Conservation (phyloP, 2,329 filamentous ascomycete species). For the Calonectria hawksworthii region DNA sequence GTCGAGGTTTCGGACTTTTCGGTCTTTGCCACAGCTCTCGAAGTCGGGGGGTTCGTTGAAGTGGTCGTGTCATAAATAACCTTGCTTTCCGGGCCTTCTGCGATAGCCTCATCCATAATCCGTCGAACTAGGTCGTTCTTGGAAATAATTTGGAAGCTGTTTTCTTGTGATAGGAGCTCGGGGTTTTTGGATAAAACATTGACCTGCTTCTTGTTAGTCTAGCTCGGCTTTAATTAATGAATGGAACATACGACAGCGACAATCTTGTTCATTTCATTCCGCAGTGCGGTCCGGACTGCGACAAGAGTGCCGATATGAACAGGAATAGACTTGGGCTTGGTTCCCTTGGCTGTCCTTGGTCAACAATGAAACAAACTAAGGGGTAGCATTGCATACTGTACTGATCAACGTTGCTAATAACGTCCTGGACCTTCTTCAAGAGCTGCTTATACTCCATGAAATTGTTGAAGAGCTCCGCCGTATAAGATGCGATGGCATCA, state of each 20-base stretch:
- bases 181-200: neutral
- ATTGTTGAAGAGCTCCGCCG: neutral
- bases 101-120: neutral
- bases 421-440: neutral
- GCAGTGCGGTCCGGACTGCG: neutral
- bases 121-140: neutral
- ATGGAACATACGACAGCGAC: neutral
- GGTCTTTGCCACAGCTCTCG: too few species aligned
- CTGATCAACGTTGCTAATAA: neutral
- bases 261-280: neutral
- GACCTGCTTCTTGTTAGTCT: neutral
- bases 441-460: conserved; percentile 2
- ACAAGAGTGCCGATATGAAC: neutral
- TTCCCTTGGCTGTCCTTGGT: too few species aligned
- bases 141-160: neutral
- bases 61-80: too few species aligned
- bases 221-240: neutral
- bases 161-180: neutral
- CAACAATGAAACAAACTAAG: too few species aligned
- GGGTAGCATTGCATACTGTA: too few species aligned
- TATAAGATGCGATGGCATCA: neutral
- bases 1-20: too few species aligned
- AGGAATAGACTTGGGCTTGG: neutral
- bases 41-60: too few species aligned
- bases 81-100: too few species aligned